Base-by-base conservation (phyloP, 2,329 filamentous ascomycete species). In the Hansfordia pulvinata region DNA sequence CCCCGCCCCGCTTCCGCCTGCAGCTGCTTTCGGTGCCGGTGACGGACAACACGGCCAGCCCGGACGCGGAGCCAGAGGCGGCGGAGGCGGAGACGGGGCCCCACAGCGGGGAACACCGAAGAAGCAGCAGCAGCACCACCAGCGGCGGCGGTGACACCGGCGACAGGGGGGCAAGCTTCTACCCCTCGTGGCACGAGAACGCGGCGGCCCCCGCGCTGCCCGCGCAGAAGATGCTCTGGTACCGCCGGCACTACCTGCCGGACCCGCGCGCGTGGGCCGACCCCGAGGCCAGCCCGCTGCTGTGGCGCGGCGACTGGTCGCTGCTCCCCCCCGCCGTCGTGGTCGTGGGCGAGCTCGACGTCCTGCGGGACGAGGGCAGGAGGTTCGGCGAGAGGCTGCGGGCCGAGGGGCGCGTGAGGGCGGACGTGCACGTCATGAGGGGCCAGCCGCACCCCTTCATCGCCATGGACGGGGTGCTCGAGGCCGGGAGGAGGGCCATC, bases 161-260 rank as follows among this genome's bases (percentile, higher is more conserved):
- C n/a, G n/a, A n/a, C n/a, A n/a, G n/a, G n/a, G n/a, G n/a, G n/a
- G n/a, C n/a, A n/a, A n/a, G n/a, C n/a, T n/a, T n/a, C n/a, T n/a
- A n/a, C n/a, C 38, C 44, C 2, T 61, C 62, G 3, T 74, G 62
- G 54, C 50, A 44, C 10, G 54, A 58, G 23, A 67, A 65, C 38
- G 51, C 69, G 36, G 50, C 59, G 37, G 55, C 58, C 0, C 58
- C 65, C 1, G 62, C 65, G 0, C 51, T 72, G 2, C 60, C 67
- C 0, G 63, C 65, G 0, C 48, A 49, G 3, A 71, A 72, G 43
- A 73, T 73, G 68, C 41, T 66, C 25, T 73, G 69, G 68, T 74
- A 69, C 38, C 53, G 68, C n/a, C 40, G 56, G 11, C 62, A 68
- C 40, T 73, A 72, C 43, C 53, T 74, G 2, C 65, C 66, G 0